Base-by-base conservation (phyloP, 257 asterid genomes). In the Verbena officinalis region DNA sequence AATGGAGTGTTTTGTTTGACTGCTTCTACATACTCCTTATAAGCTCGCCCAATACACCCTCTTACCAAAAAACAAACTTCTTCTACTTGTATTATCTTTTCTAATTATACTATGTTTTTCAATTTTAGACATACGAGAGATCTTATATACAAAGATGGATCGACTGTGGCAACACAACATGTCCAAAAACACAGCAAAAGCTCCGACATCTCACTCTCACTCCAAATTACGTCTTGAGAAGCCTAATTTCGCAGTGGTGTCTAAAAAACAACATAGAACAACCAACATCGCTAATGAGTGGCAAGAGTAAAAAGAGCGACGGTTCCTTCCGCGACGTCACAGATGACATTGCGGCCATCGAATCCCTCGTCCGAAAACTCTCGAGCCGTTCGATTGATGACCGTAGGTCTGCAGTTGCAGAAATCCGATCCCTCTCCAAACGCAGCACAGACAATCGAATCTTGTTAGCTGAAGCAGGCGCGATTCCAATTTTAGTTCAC, bases 151-250 rank as follows among this genome's bases (percentile, higher is more conserved):
- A 93, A 60, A 84, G 86, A 78, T 93, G 98, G 98, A 84, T 93
- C 45, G 97, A 89, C 57, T 74, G 98, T 34, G 96, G 97, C 64
- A 90, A 86, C 89, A 84, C 78, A 6, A 85, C 98, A 21, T 93
- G 98, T 77, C 98, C 98, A 4, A 93, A 93, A 84, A 89, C 98
- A 64, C 97, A 83, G 77, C 98, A 82, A 77, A 88, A 84, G 72
- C 96, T 93, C 51, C 81, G 67, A 40, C 84, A 84, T 61, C 85
- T 82, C 63, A 87, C 89, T n/a, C 88, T 93, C 3, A 90, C 98
- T 11, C 91, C 98, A n/a, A 93, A 93, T 54, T 87, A 85, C 14
- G 95, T 81, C 43, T 69, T 93, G 55, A 74, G 94, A 67, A 87
- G 91, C 59, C 64, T 90, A 39, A 87, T 93, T 64, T 84, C 85